Percentiles rank a stretch among this genome's conserved stretches.
Evolutionary conservation across 2,329 filamentous ascomycete genomes (phyloP).

Genomic region (Beauveria caledonica): DNA sequence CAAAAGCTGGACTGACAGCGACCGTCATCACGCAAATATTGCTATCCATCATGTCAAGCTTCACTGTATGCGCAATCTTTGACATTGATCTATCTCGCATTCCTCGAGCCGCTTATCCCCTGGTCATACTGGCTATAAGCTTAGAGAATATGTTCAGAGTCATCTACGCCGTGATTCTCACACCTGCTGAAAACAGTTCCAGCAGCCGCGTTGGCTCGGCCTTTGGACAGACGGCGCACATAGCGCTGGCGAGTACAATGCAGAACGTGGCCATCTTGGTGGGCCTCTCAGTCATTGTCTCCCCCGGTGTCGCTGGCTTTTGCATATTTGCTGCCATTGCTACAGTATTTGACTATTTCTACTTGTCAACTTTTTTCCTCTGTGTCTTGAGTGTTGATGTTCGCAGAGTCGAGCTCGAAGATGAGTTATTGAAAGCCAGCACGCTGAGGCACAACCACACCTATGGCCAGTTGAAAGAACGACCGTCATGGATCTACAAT

Average conservation of each 20-base stretch:
- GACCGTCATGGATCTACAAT: slow-evolving; percentile 46
- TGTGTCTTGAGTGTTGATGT: slow-evolving; percentile 75
- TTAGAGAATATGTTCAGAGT: slow-evolving; percentile 72
- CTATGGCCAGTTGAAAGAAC: slow-evolving; percentile 17
- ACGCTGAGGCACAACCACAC: slow-evolving; percentile 29
- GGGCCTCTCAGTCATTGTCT: slow-evolving; percentile 57
- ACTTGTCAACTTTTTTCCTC: slow-evolving; percentile 71
- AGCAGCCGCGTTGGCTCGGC: slow-evolving; percentile 64
- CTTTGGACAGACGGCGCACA: slow-evolving; percentile 62
- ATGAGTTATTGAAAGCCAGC: slow-evolving; percentile 55
- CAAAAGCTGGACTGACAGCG: slow-evolving; percentile 61
- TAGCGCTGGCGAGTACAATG: slow-evolving; percentile 57
- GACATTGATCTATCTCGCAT: slow-evolving; percentile 69
- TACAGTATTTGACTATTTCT: slow-evolving; percentile 68
- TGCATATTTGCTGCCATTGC: slow-evolving; percentile 70
- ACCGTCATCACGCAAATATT: slow-evolving; percentile 63
- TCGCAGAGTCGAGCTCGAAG: slow-evolving; percentile 64
- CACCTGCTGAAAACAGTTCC: slow-evolving; percentile 59
- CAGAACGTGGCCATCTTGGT: slow-evolving; percentile 63
- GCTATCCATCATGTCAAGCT: slow-evolving; percentile 68
- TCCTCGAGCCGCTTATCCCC: slow-evolving; percentile 64
- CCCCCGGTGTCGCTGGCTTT: slow-evolving; percentile 64
- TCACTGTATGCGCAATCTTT: slow-evolving; percentile 69
- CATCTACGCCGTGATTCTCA: slow-evolving; percentile 69
- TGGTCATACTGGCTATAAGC: slow-evolving; percentile 69